These are phyloP conservation scores for Periconia sp. DNA, from an alignment of 2,329 filamentous ascomycete genomes.

Conservation along the genomic window DNA sequence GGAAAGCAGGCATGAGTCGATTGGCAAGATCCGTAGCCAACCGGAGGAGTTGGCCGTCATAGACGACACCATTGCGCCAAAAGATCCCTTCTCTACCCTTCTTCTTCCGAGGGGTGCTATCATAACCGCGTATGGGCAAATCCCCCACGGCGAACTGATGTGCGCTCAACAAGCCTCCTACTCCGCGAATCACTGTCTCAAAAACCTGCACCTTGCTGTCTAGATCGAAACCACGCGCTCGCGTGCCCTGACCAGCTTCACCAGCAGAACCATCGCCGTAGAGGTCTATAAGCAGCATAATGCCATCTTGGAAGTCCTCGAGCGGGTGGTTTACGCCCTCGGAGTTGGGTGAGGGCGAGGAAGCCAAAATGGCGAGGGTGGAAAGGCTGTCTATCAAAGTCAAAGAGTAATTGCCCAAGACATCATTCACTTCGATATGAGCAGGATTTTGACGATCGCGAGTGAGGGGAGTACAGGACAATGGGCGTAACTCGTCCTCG, in stretches of 20 bases:
- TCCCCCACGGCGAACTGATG: constrained; percentile 92
- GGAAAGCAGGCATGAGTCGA: constrained; percentile 87
- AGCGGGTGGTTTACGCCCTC: constrained; percentile 56
- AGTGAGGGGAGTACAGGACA: constrained; percentile 81
- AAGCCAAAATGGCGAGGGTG: constrained; percentile 88
- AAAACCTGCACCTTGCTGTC: constrained; percentile 99
- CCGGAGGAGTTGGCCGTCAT: constrained; percentile 87
- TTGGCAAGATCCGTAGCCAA: constrained; percentile 83
- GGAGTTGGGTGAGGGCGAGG: constrained; percentile 60
- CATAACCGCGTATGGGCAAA: constrained; percentile 80
- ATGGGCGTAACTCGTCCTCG: constrained; percentile 88
- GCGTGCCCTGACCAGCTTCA: constrained; percentile 67
- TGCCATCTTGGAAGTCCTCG: constrained; percentile 73
- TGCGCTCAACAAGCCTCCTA: constrained; percentile 87
- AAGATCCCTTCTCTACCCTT: constrained; percentile 52
- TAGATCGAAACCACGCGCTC: constrained; percentile 83
- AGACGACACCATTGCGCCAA: constrained; percentile 78
- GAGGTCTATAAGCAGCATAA: constrained; percentile 72
- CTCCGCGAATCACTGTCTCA: constrained; percentile 92
- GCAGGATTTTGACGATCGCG: constrained; percentile 78
- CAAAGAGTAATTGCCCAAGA: constrained; percentile 93
- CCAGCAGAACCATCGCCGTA: constrained; percentile 84
- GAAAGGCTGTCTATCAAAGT: constrained; percentile 95
- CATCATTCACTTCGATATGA: constrained; percentile 89
- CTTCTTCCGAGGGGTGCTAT: constrained; percentile 49